phyloP scores from a whole-genome alignment of 2,329 filamentous ascomycete species.

The Paraphoma sp. region DNA sequence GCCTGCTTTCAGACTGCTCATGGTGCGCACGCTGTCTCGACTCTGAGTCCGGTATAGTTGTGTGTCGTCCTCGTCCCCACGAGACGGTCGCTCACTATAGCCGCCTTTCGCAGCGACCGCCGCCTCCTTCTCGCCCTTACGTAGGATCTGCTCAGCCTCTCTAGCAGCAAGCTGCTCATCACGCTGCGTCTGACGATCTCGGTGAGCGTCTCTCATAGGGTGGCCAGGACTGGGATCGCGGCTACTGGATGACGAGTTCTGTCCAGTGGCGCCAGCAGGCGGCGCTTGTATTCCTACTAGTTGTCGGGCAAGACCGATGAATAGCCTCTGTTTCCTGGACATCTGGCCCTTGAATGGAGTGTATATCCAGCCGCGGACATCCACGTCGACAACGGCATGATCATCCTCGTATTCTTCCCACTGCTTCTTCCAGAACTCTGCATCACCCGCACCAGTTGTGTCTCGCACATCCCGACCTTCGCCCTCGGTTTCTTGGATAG shows the following conservation, averaged over 20 bases:
- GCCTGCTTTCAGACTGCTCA: constrained; percentile 20
- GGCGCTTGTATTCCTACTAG: constrained; percentile 85
- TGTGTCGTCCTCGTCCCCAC: constrained; percentile 51
- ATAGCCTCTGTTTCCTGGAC: constrained; percentile 82
- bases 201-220: constrained; percentile 29
- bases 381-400: constrained; percentile 87
- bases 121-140: constrained; percentile 73
- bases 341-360: constrained; percentile 83
- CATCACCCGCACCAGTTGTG: constrained; percentile 61
- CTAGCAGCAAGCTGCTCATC: constrained; percentile 73
- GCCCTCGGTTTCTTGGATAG: constrained; percentile 47
- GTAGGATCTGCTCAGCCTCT: constrained; percentile 79
- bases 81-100: constrained; percentile 71
- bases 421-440: constrained; percentile 77
- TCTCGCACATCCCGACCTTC: constrained; percentile 53
- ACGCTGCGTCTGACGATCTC: constrained; percentile 57
- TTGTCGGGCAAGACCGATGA: constrained; percentile 85
- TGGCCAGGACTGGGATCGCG: constrained; percentile 52
- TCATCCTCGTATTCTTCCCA: constrained; percentile 83
- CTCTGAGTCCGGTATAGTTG: constrained; percentile 48
- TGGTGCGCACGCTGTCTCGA: constrained; percentile 32
- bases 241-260: constrained; percentile 50
- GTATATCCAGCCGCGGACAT: constrained; percentile 96
- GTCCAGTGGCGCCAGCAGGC: constrained; percentile 49
- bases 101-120: constrained; percentile 72